Evolutionary conservation across 257 asterid species (phyloP), one percentile per base, ranked within the genome.

Genomic region (Lantana camara): DNA sequence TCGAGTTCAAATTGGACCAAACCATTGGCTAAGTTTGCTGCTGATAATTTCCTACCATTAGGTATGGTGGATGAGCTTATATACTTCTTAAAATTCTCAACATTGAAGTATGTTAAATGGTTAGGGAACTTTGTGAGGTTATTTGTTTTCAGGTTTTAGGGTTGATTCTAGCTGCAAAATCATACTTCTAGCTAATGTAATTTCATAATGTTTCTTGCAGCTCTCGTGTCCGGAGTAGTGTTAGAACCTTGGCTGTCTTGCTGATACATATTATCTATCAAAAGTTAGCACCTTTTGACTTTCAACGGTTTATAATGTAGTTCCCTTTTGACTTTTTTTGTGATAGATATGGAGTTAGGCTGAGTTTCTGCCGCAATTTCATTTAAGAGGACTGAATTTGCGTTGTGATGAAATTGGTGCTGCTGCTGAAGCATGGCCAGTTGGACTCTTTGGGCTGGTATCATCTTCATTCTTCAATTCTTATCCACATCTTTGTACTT

Each of bases 241-340:
- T 55, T 90, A 35, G 97, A 97, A 56, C 40, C 85, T 84, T 48
- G 99, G 99, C 64, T 84, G 96, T 81, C 77, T 90, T 63, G 99
- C 99, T 46, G 89, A 90, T 71, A 76, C 63, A 74, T 82, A 75
- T 74, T 62, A 79, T 47, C 64, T 93, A 22, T 90, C 99, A 41
- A 93, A 85, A 75, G 55, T 87, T 60, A 83, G 99, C 84, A 85
- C 97, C 15, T 82, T 90, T 16, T 92, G n/a, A n/a, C n/a, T n/a
- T n/a, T n/a, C n/a, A n/a, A n/a, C n/a, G n/a, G n/a, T n/a, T n/a
- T n/a, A n/a, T n/a, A n/a, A n/a, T n/a, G n/a, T n/a, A n/a, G n/a
- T n/a, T n/a, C n/a, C n/a, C n/a, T n/a, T n/a, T n/a, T n/a, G n/a
- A n/a, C n/a, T n/a, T n/a, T n/a, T n/a, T n/a, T n/a, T n/a, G n/a